These are phyloP conservation scores for Fusarium buxicola DNA, from an alignment of 2,329 filamentous ascomycete genomes.

Conservation along the genomic window DNA sequence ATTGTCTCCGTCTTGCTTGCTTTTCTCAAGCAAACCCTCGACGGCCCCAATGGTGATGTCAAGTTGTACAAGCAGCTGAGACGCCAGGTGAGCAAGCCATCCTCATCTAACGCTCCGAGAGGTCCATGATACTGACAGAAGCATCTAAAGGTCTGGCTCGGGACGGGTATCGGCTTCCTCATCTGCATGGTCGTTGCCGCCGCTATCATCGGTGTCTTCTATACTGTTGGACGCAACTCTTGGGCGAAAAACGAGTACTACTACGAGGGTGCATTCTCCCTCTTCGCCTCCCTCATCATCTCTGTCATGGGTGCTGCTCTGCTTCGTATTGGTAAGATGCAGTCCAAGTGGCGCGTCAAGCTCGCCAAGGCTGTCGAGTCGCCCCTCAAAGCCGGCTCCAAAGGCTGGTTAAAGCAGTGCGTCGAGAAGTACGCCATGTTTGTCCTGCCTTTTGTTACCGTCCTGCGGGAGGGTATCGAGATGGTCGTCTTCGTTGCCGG, in stretches of 20 bases:
- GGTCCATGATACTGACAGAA: background rate
- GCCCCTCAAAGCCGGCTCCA: slow-evolving; percentile 57
- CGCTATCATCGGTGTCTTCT: slow-evolving; percentile 79
- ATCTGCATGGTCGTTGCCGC: slow-evolving; percentile 74
- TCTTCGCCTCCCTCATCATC: slow-evolving; percentile 84
- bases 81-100: slow-evolving; percentile 64
- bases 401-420: slow-evolving; percentile 68
- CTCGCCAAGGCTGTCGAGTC: slow-evolving; percentile 75
- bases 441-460: slow-evolving; percentile 85
- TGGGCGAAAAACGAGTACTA: slow-evolving; percentile 78
- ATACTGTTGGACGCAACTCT: slow-evolving; percentile 71
- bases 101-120: background rate
- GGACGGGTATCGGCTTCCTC: slow-evolving; percentile 70
- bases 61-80: slow-evolving; percentile 74
- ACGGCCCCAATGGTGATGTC: slow-evolving; percentile 70
- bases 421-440: slow-evolving; percentile 88
- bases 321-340: slow-evolving; percentile 83
- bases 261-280: slow-evolving; percentile 83
- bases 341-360: slow-evolving; percentile 89
- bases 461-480: slow-evolving; percentile 88
- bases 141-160: slow-evolving; percentile 66
- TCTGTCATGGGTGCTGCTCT: slow-evolving; percentile 83
- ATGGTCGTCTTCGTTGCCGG: slow-evolving; percentile 88
- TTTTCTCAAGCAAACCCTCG: slow-evolving; percentile 84
- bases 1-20: slow-evolving; percentile 88